phyloP scores from a whole-genome alignment of 768 basidiomycete species.

The Lactarius quietus region DNA sequence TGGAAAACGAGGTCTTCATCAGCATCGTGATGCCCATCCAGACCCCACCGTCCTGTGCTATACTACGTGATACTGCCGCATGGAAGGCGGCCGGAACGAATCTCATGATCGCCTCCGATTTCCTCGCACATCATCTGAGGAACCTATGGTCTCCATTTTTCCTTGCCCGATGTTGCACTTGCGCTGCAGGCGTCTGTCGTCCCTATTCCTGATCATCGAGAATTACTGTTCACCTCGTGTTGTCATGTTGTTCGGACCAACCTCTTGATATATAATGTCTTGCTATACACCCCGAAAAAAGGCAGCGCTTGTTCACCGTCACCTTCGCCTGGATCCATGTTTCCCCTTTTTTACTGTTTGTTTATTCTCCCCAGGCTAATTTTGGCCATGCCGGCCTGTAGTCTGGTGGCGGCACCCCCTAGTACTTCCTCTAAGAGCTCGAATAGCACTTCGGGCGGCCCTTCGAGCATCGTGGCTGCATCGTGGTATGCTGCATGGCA shows the following conservation, averaged over 20 bases:
- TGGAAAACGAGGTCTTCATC: background rate
- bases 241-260: background rate
- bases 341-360: background rate
- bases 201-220: background rate
- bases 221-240: background rate
- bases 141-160: background rate
- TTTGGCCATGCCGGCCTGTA: conserved; percentile 11
- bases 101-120: background rate
- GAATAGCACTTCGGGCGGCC: too few species aligned
- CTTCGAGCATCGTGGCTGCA: too few species aligned
- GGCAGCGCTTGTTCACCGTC: background rate
- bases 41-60: background rate
- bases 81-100: background rate
- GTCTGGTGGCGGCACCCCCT: background rate
- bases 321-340: background rate
- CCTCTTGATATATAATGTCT: background rate
- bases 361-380: conserved; percentile 11
- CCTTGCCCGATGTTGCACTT: background rate
- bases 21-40: background rate
- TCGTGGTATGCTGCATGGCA: conserved; percentile 75
- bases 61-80: background rate
- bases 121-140: background rate
- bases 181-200: background rate
- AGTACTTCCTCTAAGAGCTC: background rate
- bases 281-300: background rate